A percentile compares a stretch with the other conserved stretches of the same genome.
These are phyloP conservation scores for Furcasterigmium furcatum DNA, from an alignment of 2,329 filamentous ascomycete genomes.

Conservation along the genomic window DNA sequence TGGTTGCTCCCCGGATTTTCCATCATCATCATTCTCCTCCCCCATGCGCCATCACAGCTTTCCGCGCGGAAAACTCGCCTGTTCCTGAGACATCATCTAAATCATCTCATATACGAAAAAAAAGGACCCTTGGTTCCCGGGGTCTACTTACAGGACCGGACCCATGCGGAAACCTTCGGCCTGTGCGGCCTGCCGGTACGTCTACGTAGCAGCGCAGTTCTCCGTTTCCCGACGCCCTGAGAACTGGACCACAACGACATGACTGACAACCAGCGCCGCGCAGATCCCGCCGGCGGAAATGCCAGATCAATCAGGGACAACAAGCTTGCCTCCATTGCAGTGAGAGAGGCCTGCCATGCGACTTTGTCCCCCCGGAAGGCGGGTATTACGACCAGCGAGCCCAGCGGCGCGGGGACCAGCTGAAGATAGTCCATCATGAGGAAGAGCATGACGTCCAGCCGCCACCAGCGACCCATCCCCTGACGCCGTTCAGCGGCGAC, in stretches of 20 bases:
- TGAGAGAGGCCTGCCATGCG: constrained; percentile 42
- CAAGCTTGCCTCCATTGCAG: constrained; percentile 51
- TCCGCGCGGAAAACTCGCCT: background rate
- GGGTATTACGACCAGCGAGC: constrained; percentile 13
- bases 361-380: constrained; percentile 27
- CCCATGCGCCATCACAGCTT: background rate
- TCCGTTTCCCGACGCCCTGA: background rate
- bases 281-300: constrained; percentile 12
- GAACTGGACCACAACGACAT: background rate
- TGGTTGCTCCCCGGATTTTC: background rate
- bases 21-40: background rate
- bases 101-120: background rate
- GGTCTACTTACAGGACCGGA: background rate
- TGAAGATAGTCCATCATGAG: background rate
- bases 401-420: constrained; percentile 5
- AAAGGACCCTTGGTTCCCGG: background rate
- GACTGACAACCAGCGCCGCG: constrained; percentile 5
- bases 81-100: background rate
- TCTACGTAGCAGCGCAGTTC: background rate
- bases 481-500: background rate
- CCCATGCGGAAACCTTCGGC: constrained; percentile 15
- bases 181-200: constrained; percentile 14
- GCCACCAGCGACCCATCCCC: constrained; percentile 3
- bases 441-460: background rate
- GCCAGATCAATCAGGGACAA: constrained; percentile 14